A percentile compares a stretch with the other conserved stretches of the same genome.
phyloP scores from a whole-genome alignment of 306 rosid genomes.

The Notholithocarpus densiflorus region DNA sequence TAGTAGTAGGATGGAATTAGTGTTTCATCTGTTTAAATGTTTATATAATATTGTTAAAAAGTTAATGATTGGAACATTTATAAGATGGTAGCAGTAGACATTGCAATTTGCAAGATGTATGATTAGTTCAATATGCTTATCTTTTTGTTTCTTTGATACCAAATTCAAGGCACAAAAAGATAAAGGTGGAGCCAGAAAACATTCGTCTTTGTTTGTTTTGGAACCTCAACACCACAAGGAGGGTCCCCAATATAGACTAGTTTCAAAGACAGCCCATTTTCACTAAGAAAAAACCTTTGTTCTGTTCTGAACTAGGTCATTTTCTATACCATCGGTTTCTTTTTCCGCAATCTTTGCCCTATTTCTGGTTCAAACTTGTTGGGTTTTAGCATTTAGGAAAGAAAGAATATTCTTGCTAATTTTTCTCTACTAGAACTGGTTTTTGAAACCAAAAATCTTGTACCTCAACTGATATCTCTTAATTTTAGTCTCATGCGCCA shows the following conservation, averaged over 20 bases:
- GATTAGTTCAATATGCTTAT: slow-evolving; percentile 1
- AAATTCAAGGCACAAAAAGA: slow-evolving; percentile 9
- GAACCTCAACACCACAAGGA: background rate
- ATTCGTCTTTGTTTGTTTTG: background rate
- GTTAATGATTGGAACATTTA: background rate
- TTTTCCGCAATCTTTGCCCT: background rate
- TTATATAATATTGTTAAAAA: background rate
- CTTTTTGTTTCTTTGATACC: slow-evolving; percentile 11
- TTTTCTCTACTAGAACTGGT: no score
- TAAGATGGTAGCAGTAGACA: background rate
- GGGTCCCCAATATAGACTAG: background rate
- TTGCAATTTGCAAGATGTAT: background rate
- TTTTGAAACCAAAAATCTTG: no score
- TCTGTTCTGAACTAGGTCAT: background rate
- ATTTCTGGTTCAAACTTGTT: background rate
- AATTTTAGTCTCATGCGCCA: no score
- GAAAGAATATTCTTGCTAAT: no score
- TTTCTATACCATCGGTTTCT: background rate
- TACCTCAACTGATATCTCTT: no score
- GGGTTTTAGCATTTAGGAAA: no score
- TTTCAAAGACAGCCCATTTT: background rate
- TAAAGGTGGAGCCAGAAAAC: background rate
- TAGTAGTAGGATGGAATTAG: background rate
- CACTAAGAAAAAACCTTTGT: background rate
- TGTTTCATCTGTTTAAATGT: background rate